Evolutionary conservation across 1,284 basidiomycete species (phyloP).

Genomic region (Melanopsichium pennsylvanicum): DNA sequence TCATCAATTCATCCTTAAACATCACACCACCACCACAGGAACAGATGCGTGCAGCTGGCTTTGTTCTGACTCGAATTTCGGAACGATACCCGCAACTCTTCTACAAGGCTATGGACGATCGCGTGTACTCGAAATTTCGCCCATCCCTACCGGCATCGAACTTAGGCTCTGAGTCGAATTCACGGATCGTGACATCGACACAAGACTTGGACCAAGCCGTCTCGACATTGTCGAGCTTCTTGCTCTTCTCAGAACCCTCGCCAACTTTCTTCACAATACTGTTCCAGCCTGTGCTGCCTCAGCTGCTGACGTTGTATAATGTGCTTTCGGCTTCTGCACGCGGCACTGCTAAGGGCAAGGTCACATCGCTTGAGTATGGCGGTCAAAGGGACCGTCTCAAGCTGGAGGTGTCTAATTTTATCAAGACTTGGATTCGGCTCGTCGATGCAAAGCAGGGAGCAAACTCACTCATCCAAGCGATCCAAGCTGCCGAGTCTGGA

Average conservation of each 20-base stretch:
- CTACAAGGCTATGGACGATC: conserved; percentile 11
- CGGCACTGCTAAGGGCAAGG: conserved; percentile 20
- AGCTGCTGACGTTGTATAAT: conserved; percentile 49
- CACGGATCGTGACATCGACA: conserved; percentile 6
- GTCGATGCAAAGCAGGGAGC: conserved; percentile 32
- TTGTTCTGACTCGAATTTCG: conserved; percentile 44
- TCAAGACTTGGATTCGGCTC: conserved; percentile 53
- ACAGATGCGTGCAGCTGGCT: conserved; percentile 55
- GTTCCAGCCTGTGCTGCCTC: conserved; percentile 38
- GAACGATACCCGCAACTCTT: conserved; percentile 35
- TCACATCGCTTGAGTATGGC: conserved; percentile 15
- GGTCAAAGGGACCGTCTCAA: conserved; percentile 19
- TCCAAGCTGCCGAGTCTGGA: conserved; percentile 23
- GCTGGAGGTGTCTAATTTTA: conserved; percentile 35
- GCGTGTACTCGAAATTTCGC: conserved; percentile 24
- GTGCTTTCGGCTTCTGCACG: conserved; percentile 3
- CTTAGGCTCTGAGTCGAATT: neutral
- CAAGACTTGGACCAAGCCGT: conserved; percentile 20
- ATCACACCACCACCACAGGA: conserved; percentile 39
- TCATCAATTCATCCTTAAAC: conserved; percentile 19
- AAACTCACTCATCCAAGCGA: conserved; percentile 5
- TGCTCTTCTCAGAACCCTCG: conserved; percentile 57
- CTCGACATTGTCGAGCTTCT: conserved; percentile 36
- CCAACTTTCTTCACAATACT: conserved; percentile 49
- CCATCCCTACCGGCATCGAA: conserved; percentile 4